phyloP scores from a whole-genome alignment of 805 yeast species.

The Myxozyma lipomycoides region DNA sequence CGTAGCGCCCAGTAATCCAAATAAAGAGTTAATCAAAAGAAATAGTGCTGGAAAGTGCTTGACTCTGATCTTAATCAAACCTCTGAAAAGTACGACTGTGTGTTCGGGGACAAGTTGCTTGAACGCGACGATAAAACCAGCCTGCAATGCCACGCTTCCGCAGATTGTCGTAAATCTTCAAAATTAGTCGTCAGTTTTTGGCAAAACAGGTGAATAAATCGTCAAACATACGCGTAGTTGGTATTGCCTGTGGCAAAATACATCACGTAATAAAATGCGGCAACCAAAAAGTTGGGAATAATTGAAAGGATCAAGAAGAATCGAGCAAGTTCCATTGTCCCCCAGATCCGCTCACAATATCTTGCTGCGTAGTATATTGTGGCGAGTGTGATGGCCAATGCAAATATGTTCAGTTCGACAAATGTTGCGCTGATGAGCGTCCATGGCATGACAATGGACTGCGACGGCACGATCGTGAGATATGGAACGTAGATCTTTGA shows the following conservation, averaged over 20 bases:
- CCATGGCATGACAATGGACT: constrained; percentile 35
- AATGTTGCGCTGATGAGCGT: constrained; percentile 25
- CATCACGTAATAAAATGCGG: constrained; percentile 30
- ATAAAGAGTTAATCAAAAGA: constrained; percentile 32
- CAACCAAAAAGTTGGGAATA: constrained; percentile 40
- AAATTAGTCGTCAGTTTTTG: constrained; percentile 8
- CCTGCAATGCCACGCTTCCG: constrained; percentile 53
- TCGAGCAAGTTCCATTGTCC: constrained; percentile 48
- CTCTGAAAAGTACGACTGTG: constrained; percentile 48
- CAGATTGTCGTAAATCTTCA: constrained; percentile 46
- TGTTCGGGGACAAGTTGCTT: constrained; percentile 65
- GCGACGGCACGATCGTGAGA: constrained; percentile 48
- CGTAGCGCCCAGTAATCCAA: constrained; percentile 35
- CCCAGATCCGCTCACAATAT: constrained; percentile 66
- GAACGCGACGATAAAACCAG: constrained; percentile 59
- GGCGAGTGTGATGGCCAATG: constrained; percentile 39
- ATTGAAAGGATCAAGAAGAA: constrained; percentile 44
- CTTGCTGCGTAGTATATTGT: constrained; percentile 52
- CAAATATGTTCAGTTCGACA: constrained; percentile 22
- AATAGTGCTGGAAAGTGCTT: constrained; percentile 44
- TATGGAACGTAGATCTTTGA: constrained; percentile 48
- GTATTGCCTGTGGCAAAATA: constrained; percentile 17
- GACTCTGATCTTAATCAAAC: constrained; percentile 43
- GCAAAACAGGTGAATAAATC: constrained; percentile 16
- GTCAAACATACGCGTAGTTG: constrained; percentile 27